phyloP scores from a whole-genome alignment of 2,329 filamentous ascomycete genomes.

The Biscogniauxia sp. region DNA sequence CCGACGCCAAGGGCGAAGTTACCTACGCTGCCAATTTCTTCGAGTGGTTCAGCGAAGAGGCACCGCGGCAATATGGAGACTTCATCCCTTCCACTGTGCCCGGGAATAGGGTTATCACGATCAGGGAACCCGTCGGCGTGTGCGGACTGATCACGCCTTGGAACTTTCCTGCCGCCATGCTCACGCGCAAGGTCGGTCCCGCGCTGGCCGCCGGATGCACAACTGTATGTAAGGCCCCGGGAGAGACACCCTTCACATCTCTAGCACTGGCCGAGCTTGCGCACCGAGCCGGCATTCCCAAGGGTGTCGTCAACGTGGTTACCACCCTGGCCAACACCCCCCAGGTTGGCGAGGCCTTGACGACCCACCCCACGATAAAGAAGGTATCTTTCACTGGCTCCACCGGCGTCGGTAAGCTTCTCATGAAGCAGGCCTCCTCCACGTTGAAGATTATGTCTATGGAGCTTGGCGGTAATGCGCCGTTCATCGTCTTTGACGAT shows the following conservation, averaged over 20 bases:
- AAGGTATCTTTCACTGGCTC: slow-evolving; percentile 95
- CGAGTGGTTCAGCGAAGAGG: slow-evolving; percentile 81
- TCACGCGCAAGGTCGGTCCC: slow-evolving; percentile 67
- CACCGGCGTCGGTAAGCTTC: slow-evolving; percentile 63
- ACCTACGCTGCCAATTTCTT: slow-evolving; percentile 73
- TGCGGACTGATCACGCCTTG: slow-evolving; percentile 82
- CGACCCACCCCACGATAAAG: slow-evolving; percentile 71
- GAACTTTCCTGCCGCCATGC: slow-evolving; percentile 83
- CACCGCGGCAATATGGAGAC: slow-evolving; percentile 70
- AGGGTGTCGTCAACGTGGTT: slow-evolving; percentile 87
- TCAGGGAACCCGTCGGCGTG: slow-evolving; percentile 83
- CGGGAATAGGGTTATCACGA: slow-evolving; percentile 72
- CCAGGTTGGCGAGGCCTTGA: slow-evolving; percentile 73
- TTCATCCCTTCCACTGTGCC: slow-evolving; percentile 68
- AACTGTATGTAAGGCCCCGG: slow-evolving; percentile 85
- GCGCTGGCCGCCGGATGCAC: slow-evolving; percentile 93
- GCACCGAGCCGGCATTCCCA: slow-evolving; percentile 82
- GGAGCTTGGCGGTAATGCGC: slow-evolving; percentile 91
- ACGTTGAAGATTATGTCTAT: slow-evolving; percentile 84
- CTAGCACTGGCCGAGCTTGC: slow-evolving; percentile 85
- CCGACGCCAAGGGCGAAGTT: slow-evolving; percentile 71
- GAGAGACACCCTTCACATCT: slow-evolving; percentile 88
- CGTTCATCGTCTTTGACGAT: slow-evolving; percentile 96
- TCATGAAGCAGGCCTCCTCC: slow-evolving; percentile 85
- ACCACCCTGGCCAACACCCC: slow-evolving; percentile 77